Evolutionary conservation across 164 flowering plant genomes (phyloP), one percentile per base, ranked within the genome.

Genomic region (Stephania yunnanensis): DNA sequence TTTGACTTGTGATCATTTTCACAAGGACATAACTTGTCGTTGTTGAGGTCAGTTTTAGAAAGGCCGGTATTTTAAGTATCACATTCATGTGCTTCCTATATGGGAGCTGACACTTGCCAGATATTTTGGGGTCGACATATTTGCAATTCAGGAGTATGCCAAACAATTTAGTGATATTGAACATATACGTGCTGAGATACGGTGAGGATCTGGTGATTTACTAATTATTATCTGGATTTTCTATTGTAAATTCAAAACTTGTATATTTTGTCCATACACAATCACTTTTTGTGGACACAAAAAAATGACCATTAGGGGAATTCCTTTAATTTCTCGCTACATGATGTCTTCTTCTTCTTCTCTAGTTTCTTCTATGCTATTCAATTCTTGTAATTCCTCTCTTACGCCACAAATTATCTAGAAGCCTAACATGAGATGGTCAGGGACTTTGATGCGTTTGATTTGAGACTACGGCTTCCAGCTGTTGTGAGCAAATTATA

Each of bases 361-460:
- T 64, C 31, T 45, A 10, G 36, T 74, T 46, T 70, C 66, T 10
- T 4, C 7, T 20, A 61, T 8, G 7, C 22, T 10, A 13, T 22
- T 46, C 6, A 46, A 46, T 63, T 19, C 20, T 63, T 48, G 44
- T 46, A 29, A 53, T 70, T 45, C 58, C 17, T 76, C 36, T 58
- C 64, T 71, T 46, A 36, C 58, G 30, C 17, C 7, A 63, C 63
- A 75, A 64, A 42, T 20, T 17, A 50, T 58, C 29, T 25, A 48
- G 20, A n/a, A 64, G 46, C 48, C 70, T 80, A 79, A 72, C 76
- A 45, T 77, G 73, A 76, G 25, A 70, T 81, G 72, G 69, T 31
- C 92, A 95, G 99, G 88, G 99, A 95, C 80, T 95, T 92, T 78
- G 98, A 95, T 84, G 87, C 87, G 71, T 90, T 87, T 86, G 99